Percentiles rank a stretch among this genome's conserved stretches.
phyloP scores from a whole-genome alignment of 2,329 filamentous ascomycete species.

The Ophiostoma novo-ulmi region DNA sequence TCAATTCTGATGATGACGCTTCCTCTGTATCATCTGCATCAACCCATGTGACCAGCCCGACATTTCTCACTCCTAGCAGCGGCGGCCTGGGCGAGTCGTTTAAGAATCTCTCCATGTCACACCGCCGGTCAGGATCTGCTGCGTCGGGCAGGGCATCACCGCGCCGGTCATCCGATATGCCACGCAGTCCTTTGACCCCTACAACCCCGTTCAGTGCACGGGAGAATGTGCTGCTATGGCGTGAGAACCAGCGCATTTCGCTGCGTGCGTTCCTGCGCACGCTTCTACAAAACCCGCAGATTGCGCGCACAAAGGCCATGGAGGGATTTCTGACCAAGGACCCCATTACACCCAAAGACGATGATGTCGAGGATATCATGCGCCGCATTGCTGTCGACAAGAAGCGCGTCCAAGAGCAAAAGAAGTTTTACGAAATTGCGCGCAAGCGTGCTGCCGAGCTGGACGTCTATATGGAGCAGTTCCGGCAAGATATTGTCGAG shows the following conservation, averaged over 20 bases:
- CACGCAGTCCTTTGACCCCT: neutral
- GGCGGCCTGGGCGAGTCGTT: slow-evolving; percentile 32
- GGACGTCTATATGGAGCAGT: slow-evolving; percentile 97
- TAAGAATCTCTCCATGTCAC: slow-evolving; percentile 42
- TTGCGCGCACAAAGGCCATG: slow-evolving; percentile 78
- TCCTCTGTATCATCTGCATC: slow-evolving; percentile 79
- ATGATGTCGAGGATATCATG: slow-evolving; percentile 76
- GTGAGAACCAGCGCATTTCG: slow-evolving; percentile 87
- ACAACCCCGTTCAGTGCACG: neutral
- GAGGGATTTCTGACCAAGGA: slow-evolving; percentile 72
- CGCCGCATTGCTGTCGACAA: slow-evolving; percentile 77
- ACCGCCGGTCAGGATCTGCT: slow-evolving; percentile 31
- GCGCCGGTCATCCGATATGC: slow-evolving; percentile 34
- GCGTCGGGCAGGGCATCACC: slow-evolving; percentile 40
- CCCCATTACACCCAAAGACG: slow-evolving; percentile 70
- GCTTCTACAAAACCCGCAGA: slow-evolving; percentile 75
- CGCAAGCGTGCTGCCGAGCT: slow-evolving; percentile 83
- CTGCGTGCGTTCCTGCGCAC: slow-evolving; percentile 85
- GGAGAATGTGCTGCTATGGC: slow-evolving; percentile 57
- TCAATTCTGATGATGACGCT: slow-evolving; percentile 64
- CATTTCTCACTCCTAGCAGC: slow-evolving; percentile 29
- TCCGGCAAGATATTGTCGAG: slow-evolving; percentile 62
- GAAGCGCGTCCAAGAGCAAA: slow-evolving; percentile 85
- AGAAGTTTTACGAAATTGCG: slow-evolving; percentile 91
- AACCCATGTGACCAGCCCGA: slow-evolving; percentile 51